A percentile compares a stretch with the other conserved stretches of the same genome.
phyloP scores from a whole-genome alignment of 164 flowering plant genomes.

The Vitis labrusca region DNA sequence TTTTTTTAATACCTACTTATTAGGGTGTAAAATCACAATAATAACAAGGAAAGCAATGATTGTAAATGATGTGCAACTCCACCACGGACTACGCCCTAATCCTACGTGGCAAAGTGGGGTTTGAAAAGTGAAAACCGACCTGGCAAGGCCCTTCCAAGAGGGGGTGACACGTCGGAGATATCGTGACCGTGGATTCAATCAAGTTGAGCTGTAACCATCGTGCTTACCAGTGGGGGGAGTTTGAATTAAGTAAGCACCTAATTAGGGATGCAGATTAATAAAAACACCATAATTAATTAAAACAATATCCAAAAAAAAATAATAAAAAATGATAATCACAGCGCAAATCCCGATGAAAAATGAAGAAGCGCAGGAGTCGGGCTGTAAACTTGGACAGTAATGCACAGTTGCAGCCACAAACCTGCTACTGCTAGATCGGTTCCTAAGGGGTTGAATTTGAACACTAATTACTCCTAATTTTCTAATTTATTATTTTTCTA shows the following conservation, averaged over 20 bases:
- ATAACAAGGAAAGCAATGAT: too few species aligned
- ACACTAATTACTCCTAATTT: conserved; percentile 20
- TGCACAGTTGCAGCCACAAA: conserved; percentile 62
- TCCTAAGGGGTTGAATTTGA: conserved; percentile 54
- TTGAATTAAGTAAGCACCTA: conserved; percentile 8
- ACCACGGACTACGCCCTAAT: conserved; percentile 5
- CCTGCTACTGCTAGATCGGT: conserved; percentile 74
- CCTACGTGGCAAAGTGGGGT: conserved; percentile 19
- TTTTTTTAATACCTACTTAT: too few species aligned
- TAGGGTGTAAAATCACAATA: too few species aligned
- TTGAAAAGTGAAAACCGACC: conserved; percentile 12
- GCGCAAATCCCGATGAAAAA: conserved; percentile 20
- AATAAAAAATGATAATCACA: not conserved
- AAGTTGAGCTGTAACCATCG: conserved; percentile 50
- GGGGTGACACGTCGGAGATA: conserved; percentile 21
- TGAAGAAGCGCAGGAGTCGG: conserved; percentile 36
- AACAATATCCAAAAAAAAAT: conserved; percentile 1
- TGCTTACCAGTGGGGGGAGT: conserved; percentile 23
- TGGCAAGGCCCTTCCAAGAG: not conserved
- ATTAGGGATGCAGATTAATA: not conserved
- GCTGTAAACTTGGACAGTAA: conserved; percentile 51
- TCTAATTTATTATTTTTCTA: conserved; percentile 7
- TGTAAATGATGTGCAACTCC: too few species aligned
- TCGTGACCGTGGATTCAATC: conserved; percentile 17
- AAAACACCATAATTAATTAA: not conserved